phyloP scores from a whole-genome alignment of 306 rosid species.

The Gastrolobium villosum region DNA sequence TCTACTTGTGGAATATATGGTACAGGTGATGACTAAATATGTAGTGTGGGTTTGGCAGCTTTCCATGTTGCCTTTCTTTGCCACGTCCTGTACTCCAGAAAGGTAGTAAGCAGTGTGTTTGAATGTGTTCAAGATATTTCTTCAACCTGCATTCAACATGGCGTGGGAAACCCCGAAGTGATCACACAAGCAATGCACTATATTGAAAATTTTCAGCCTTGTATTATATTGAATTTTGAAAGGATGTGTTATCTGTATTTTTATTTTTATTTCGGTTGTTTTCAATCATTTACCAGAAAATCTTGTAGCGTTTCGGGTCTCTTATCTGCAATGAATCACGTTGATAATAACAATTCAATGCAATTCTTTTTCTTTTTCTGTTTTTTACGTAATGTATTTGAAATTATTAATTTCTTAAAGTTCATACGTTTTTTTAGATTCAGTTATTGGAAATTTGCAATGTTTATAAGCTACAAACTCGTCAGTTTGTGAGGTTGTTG shows the following conservation, averaged over 20 bases:
- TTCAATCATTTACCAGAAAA: constrained; percentile 50
- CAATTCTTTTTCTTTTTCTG: background rate
- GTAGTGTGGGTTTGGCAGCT: constrained; percentile 25
- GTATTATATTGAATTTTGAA: constrained; percentile 58
- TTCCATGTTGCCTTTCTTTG: constrained; percentile 25
- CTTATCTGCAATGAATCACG: constrained; percentile 22
- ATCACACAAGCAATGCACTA: constrained; percentile 29
- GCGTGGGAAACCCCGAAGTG: constrained; percentile 39
- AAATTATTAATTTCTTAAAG: constrained; percentile 10
- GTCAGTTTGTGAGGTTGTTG: background rate
- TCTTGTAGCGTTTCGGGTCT: constrained; percentile 26
- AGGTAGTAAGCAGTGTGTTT: constrained; percentile 39
- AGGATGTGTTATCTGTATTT: constrained; percentile 31
- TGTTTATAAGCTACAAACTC: background rate
- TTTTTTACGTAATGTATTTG: background rate
- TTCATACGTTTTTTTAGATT: background rate
- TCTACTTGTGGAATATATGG: constrained; percentile 46
- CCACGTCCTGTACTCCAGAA: background rate
- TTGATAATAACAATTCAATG: constrained; percentile 29
- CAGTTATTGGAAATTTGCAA: background rate
- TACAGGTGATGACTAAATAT: constrained; percentile 55
- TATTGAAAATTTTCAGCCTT: constrained; percentile 43
- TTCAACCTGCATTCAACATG: constrained; percentile 38
- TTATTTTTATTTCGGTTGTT: constrained; percentile 28
- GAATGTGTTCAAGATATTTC: constrained; percentile 40